A percentile compares a stretch with the other conserved stretches of the same genome.
Conservation (phyloP, 2,329 filamentous ascomycete genomes). For the Alternaria triticina region DNA sequence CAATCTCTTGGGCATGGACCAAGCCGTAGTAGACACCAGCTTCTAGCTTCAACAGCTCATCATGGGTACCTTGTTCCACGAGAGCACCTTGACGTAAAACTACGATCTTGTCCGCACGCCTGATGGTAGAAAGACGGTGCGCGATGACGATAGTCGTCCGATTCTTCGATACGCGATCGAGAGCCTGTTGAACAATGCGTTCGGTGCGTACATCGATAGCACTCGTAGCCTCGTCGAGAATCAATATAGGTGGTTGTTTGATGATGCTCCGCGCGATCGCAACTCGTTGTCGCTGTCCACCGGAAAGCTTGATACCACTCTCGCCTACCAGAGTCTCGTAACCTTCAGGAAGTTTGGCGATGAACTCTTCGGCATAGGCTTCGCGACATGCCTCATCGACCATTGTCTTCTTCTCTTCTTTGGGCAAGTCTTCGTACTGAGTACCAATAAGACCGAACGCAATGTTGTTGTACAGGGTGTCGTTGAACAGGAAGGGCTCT, state of each 20-base stretch:
- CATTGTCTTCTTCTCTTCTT: conserved; percentile 64
- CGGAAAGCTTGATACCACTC: conserved; percentile 76
- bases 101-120: conserved; percentile 78
- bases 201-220: conserved; percentile 66
- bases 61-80: conserved; percentile 77
- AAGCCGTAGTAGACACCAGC: conserved; percentile 71
- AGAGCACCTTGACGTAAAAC: conserved; percentile 75
- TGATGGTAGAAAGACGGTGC: conserved; percentile 76
- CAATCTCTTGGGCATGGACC: conserved; percentile 58
- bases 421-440: conserved; percentile 58
- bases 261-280: conserved; percentile 76
- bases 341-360: conserved; percentile 55
- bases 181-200: conserved; percentile 61
- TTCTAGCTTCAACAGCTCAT: conserved; percentile 67
- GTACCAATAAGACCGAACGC: conserved; percentile 48
- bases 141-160: conserved; percentile 81
- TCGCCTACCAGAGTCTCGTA: conserved; percentile 80
- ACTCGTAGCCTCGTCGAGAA: conserved; percentile 79
- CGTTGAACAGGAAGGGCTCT: conserved; percentile 51
- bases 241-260: conserved; percentile 68
- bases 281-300: conserved; percentile 85
- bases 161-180: conserved; percentile 65
- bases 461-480: conserved; percentile 50
- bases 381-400: conserved; percentile 52
- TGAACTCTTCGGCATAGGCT: conserved; percentile 49